Base-by-base conservation (phyloP, 352 stramenopile species). In the Pythium rishiriense region DNA sequence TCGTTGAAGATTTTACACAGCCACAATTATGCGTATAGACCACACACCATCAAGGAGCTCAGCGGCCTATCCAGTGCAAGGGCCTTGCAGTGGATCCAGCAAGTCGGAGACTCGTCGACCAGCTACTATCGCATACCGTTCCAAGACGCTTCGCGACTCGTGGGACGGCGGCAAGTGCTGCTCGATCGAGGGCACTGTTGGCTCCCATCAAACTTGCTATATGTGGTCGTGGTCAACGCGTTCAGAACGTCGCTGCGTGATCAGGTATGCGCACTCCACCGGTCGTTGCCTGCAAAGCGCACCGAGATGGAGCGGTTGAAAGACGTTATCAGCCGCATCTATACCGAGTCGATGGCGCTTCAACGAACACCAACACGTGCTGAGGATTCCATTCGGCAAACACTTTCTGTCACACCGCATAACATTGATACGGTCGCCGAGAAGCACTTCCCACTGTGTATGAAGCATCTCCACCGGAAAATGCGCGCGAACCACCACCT, bases 401-500 rank as follows among this genome's bases (percentile, higher is more conserved):
- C 21, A 14, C 12, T 37, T 4, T 52, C 41, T 21, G 64, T 98
- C n/a, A 93, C 73, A 19, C 74, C 76, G 3, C 69, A 75, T 7
- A 91, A 89, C 47, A 87, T 99, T 7, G 87, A 98, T 54, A 35
- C 45, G 3, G 47, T 83, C 15, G 78, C 75, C 5, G 68, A 75
- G 9, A 75, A 68, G 22, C 77, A 88, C 41, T 90, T 95, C 57
- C 88, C 88, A 24, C 74, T 94, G 24, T 96, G 88, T 52, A 95
- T 95, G 88, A 72, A 75, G 49, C 70, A 85, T 8, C 49, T 96
- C 29, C 84, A 94, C 60, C 70, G 70, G 49, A 91, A 91, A 43
- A 48, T 96, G 10, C 78, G 82, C 19, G 66, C 81, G 58, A 79
- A 89, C 43, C 80, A 93, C 59, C 87, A 96, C 65, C 76, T 96